These are phyloP conservation scores for Kurtzmaniella quercitrusa DNA, from an alignment of 1,139 yeast species.

Conservation along the genomic window DNA sequence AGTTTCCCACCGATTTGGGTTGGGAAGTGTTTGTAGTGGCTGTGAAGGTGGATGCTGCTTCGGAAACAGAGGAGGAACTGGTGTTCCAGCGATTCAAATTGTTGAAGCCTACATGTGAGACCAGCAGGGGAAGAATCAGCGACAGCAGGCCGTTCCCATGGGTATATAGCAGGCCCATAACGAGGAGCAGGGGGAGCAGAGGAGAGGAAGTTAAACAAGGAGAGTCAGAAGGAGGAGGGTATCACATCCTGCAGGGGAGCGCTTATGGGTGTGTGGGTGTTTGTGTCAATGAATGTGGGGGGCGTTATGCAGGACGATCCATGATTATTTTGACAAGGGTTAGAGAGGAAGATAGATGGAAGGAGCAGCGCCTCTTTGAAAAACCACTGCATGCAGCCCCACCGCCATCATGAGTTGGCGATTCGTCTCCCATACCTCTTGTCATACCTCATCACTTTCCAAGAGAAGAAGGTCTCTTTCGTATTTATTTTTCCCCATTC, in stretches of 20 bases:
- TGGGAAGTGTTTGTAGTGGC: conserved; percentile 25
- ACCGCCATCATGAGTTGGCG: no score
- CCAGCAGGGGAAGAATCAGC: conserved; percentile 17
- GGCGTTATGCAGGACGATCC: not conserved
- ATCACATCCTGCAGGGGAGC: no score
- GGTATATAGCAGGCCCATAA: conserved; percentile 2
- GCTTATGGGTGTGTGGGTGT: not conserved
- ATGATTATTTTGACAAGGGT: no score
- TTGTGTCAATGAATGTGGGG: not conserved
- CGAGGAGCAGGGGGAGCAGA: not conserved
- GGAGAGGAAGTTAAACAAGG: no score
- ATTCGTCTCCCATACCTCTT: no score
- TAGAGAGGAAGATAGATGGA: not conserved
- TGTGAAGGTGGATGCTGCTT: conserved; percentile 18
- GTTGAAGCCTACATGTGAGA: conserved; percentile 40
- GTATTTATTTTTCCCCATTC: not conserved
- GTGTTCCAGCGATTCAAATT: conserved; percentile 34
- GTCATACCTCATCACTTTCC: no score
- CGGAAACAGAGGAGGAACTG: conserved; percentile 21
- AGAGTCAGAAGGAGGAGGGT: no score
- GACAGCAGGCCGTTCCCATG: conserved; percentile 7
- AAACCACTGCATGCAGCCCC: no score
- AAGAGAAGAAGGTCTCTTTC: no score
- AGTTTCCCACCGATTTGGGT: conserved; percentile 9
- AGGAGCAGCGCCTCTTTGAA: no score